These are phyloP conservation scores for Coemansia sp. DNA, from an alignment of 192 early-diverging fungal genomes.

Conservation along the genomic window DNA sequence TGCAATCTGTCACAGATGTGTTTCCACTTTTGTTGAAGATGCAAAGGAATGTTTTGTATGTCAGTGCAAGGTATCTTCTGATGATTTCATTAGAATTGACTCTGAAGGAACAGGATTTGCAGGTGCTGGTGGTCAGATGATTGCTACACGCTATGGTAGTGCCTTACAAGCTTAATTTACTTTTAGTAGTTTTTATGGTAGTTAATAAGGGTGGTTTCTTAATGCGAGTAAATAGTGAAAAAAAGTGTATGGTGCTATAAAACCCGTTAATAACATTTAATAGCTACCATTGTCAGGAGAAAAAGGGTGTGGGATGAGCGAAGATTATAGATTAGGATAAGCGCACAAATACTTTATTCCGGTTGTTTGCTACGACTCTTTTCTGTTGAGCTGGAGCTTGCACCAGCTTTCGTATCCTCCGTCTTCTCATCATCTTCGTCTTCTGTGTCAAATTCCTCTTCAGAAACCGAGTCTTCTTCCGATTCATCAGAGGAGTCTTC, in stretches of 20 bases:
- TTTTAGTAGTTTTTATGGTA: conserved; percentile 8
- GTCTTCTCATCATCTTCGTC: neutral
- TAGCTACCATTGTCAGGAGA: no score
- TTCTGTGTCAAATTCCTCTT: conserved; percentile 1
- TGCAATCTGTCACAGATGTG: conserved; percentile 44
- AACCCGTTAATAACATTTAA: no score
- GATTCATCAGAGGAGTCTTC: conserved; percentile 6
- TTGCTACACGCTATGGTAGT: conserved; percentile 38
- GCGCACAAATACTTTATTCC: neutral
- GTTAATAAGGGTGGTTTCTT: neutral
- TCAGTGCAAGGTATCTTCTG: conserved; percentile 10
- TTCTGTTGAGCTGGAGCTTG: neutral
- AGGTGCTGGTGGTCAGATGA: conserved; percentile 44
- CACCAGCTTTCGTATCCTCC: neutral
- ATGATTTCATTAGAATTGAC: conserved; percentile 20
- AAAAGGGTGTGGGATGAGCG: no score
- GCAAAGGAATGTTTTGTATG: conserved; percentile 43
- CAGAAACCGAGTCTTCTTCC: conserved; percentile 1
- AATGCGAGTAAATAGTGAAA: neutral
- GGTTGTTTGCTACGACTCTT: neutral
- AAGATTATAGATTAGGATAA: neutral
- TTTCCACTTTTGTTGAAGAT: conserved; percentile 36
- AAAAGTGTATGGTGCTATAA: neutral
- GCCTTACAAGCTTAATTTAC: conserved; percentile 38
- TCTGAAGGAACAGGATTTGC: conserved; percentile 49